Base-by-base conservation (phyloP, 2,329 filamentous ascomycete genomes). In the Diaporthe batatas region DNA sequence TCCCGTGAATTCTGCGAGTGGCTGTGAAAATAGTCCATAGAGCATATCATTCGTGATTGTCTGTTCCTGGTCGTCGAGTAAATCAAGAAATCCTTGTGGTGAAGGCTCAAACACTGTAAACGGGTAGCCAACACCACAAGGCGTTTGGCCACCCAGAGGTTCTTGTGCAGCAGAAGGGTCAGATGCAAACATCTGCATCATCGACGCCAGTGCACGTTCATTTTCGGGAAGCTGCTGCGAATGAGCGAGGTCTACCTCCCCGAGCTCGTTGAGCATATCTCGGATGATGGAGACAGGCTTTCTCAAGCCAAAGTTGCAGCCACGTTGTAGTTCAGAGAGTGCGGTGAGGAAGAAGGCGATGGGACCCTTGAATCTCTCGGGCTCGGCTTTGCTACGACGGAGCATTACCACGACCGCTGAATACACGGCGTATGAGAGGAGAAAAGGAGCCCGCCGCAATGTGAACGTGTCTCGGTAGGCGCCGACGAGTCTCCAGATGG, bases 11-110 rank as follows among this genome's bases (percentile, higher is more conserved):
- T 58, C 55, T 16, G 21, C 55, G 11, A 39, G 34, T 6, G 55
- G 55, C 4, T 59, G 57, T 25, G 57, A 42, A 1, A 59, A 59
- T 44, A 59, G 36, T 29, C 57, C 57, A 29, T 59, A 59, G 36
- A 59, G 57, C 57, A 44, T 59, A 59, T 59, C 57, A 44, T 59
- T 44, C 3, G 57, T 59, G 57, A 59, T 59, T 7, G 57, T 59
- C 7, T 44, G 57, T 12, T 59, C 57, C 14, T 59, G 57, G 6
- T 59, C 57, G 16, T 44, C 57, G 23, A 59, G 16, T 25, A 59
- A 29, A 44, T 59, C 57, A 3, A 59, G 7, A 6, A 42, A 29
- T 1, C 57, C 57, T 7, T 25, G 36, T 12, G 57, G 34, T 25
- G 57, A 59, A 39, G 55, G 55, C 34, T 58, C 55, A 58, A 58